These are phyloP conservation scores for Leccinum rimulosum DNA, from an alignment of 768 basidiomycete species.

Conservation along the genomic window DNA sequence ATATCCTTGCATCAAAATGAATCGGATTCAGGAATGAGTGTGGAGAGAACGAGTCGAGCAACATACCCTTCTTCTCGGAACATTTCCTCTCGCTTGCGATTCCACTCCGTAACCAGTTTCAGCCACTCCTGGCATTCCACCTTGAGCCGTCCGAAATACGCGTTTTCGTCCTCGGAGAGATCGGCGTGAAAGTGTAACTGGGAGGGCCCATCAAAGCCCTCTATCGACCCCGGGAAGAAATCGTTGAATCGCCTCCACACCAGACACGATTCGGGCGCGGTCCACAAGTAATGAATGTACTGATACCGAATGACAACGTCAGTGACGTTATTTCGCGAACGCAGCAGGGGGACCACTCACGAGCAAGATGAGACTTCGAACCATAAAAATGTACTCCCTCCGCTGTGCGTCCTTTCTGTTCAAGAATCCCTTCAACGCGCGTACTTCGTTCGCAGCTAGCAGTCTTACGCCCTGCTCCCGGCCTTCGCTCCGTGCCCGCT, in stretches of 20 bases:
- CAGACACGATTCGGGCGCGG: slow-evolving; percentile 26
- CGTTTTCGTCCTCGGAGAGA: slow-evolving; percentile 24
- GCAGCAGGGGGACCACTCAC: slow-evolving; percentile 9
- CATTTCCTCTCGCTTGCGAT: slow-evolving; percentile 12
- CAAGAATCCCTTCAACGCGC: slow-evolving; percentile 10
- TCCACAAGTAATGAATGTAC: slow-evolving; percentile 31
- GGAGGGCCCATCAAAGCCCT: slow-evolving; percentile 12
- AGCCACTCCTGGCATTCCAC: slow-evolving; percentile 21
- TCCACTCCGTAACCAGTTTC: slow-evolving; percentile 19
- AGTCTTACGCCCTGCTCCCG: slow-evolving; percentile 12
- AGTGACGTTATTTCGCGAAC: not conserved
- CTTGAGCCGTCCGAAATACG: slow-evolving; percentile 15
- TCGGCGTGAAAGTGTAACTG: slow-evolving; percentile 22
- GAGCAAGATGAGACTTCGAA: slow-evolving; percentile 19
- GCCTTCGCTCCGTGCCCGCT: slow-evolving; percentile 2
- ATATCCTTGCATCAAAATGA: not conserved
- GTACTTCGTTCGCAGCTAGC: slow-evolving; percentile 19
- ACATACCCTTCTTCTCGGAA: slow-evolving; percentile 11
- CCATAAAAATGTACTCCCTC: slow-evolving; percentile 23
- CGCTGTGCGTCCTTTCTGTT: slow-evolving; percentile 14
- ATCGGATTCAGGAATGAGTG: not conserved
- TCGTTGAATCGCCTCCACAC: slow-evolving; percentile 20
- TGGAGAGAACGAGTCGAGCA: not conserved
- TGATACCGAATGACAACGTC: not conserved
- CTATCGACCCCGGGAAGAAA: slow-evolving; percentile 28